These are phyloP conservation scores for Cyclotella cryptica DNA, from an alignment of 108 stramenopile genomes.

Conservation along the genomic window DNA sequence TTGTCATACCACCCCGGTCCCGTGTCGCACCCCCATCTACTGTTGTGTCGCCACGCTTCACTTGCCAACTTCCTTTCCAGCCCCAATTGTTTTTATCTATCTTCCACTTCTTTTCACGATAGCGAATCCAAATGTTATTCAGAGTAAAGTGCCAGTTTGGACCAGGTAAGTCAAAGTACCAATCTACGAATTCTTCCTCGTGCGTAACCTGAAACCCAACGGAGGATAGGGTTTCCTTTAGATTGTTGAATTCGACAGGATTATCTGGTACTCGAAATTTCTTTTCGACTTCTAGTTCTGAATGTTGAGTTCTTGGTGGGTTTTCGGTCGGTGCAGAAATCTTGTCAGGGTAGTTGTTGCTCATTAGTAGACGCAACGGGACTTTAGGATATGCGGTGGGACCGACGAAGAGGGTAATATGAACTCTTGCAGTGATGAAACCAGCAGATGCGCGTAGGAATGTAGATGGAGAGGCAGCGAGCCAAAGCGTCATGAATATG, in stretches of 20 bases:
- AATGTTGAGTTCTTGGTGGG: background rate
- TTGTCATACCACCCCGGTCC: slow-evolving; percentile 28
- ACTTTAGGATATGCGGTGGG: background rate
- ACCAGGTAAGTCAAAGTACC: slow-evolving; percentile 51
- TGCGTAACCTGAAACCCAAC: slow-evolving; percentile 37
- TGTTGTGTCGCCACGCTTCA: slow-evolving; percentile 24
- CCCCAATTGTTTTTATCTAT: slow-evolving; percentile 31
- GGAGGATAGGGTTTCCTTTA: slow-evolving; percentile 24
- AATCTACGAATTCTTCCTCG: slow-evolving; percentile 45
- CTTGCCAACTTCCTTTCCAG: slow-evolving; percentile 52
- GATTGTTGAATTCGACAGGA: slow-evolving; percentile 4
- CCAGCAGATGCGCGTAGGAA: background rate
- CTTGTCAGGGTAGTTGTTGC: background rate
- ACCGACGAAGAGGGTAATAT: background rate
- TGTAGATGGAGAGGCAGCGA: background rate
- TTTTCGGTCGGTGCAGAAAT: background rate
- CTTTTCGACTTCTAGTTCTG: slow-evolving; percentile 49
- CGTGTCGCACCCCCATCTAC: slow-evolving; percentile 1
- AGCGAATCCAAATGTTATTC: slow-evolving; percentile 48
- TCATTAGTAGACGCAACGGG: background rate
- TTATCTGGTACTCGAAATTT: slow-evolving; percentile 44
- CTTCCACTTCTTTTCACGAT: slow-evolving; percentile 48
- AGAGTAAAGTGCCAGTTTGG: slow-evolving; percentile 44
- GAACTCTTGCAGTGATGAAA: background rate
- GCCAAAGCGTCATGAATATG: too few species aligned